Evolutionary conservation across 2,329 filamentous ascomycete genomes (phyloP).

Genomic region (Colletotrichum horii): DNA sequence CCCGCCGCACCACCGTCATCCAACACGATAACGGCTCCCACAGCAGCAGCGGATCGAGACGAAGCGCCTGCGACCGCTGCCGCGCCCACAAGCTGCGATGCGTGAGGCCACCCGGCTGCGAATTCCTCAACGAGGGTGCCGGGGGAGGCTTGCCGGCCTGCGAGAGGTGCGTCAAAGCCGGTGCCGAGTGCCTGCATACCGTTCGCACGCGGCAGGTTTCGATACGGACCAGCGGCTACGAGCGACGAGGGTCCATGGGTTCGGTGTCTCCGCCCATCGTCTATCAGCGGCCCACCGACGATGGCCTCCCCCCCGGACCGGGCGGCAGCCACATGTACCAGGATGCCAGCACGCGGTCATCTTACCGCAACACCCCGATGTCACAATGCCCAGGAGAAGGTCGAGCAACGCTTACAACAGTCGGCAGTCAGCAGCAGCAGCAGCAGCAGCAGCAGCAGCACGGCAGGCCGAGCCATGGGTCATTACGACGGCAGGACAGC

Average conservation of each 20-base stretch:
- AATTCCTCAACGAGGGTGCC: background rate
- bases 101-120: background rate
- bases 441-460: background rate
- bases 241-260: background rate
- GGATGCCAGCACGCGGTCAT: background rate
- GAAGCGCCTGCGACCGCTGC: background rate
- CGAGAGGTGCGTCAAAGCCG: background rate
- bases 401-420: background rate
- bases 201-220: background rate
- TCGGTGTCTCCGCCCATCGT: background rate
- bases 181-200: background rate
- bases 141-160: background rate
- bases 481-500: background rate
- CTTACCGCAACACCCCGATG: background rate
- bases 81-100: background rate
- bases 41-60: background rate
- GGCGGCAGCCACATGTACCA: background rate
- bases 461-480: background rate
- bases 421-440: background rate
- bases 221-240: background rate
- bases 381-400: background rate
- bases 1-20: background rate
- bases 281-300: background rate
- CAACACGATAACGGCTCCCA: background rate
- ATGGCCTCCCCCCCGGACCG: background rate